phyloP scores from a whole-genome alignment of 116 monocot species.

The Zostera marina region DNA sequence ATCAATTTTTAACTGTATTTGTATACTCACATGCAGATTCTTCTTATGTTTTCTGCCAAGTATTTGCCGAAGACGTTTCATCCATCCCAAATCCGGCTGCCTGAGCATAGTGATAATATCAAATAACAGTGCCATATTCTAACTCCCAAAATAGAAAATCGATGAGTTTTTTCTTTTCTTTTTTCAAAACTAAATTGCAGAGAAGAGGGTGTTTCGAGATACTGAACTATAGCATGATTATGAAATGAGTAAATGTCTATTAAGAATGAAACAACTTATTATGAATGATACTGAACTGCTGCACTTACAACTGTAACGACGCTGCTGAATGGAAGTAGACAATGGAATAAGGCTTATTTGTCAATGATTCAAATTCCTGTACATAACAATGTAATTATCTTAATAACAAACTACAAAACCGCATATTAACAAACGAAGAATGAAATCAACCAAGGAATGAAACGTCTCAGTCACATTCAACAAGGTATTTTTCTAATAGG shows the following conservation, averaged over 20 bases:
- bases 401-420: background rate
- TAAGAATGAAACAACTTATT: background rate
- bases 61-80: slow-evolving; percentile 88
- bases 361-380: slow-evolving; percentile 92
- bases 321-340: slow-evolving; percentile 97
- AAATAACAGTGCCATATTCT: background rate
- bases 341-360: slow-evolving; percentile 91
- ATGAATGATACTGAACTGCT: background rate
- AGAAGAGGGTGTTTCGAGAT: background rate
- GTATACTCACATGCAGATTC: slow-evolving; percentile 56
- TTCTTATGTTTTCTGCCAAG: slow-evolving; percentile 82
- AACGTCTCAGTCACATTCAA: background rate
- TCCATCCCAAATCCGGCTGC: slow-evolving; percentile 94
- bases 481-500: too few species aligned
- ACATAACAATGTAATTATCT: slow-evolving; percentile 1
- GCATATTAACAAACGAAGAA: background rate
- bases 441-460: background rate
- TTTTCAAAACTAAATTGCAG: background rate
- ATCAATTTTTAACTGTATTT: background rate
- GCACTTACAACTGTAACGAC: slow-evolving; percentile 81
- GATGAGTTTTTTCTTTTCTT: too few species aligned
- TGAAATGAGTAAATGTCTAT: background rate
- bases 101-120: slow-evolving; percentile 15
- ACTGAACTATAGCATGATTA: background rate
- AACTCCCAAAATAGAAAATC: background rate